Evolutionary conservation across 192 early-diverging fungal genomes (phyloP), one percentile per base, ranked within the genome.

Genomic region (Backusella circina): DNA sequence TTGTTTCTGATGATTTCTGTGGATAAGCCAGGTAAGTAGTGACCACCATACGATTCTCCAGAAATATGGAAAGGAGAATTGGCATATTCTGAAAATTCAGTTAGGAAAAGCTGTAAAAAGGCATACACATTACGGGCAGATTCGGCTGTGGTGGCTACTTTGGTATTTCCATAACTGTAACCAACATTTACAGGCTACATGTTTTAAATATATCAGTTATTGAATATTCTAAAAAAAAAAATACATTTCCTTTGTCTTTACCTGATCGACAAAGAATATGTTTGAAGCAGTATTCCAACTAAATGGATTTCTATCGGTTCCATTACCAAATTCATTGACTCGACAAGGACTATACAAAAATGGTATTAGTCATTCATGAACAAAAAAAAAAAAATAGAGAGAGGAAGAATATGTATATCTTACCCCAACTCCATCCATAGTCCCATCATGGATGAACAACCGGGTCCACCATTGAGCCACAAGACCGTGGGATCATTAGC

Each of bases 271-370:
- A 80, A 93, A 95, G 64, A 95, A 89, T 38, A 95, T 77, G 41
- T 94, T 95, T 1, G 97, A 92, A 82, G 95, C 86, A 68, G 90
- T 91, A 85, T 97, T 96, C 97, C 97, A 99, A 5, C 90, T 92
- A 74, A 93, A 82, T 61, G 85, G 79, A 85, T 99, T 95, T 73
- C 72, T 76, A 69, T 82, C 79, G 0, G 94, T 91, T 13, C 78
- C 81, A 65, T 89, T 86, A 31, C 96, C 96, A 47, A 92, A 91
- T 66, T 88, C 84, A 73, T 92, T 90, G 28, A 97, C 93, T 28
- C 88, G 86, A 80, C 97, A 99, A 21, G 97, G 96, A 9, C 80
- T 75, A 67, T 18, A 30, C 21, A 3, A 9, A 12, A 70, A 15
- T 10, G 9, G 2, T 9, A 35, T 35, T 13, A 36, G 5, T 35